Evolutionary conservation across 2,329 filamentous ascomycete species (phyloP).

Genomic region (Arthrinium phaeospermum): DNA sequence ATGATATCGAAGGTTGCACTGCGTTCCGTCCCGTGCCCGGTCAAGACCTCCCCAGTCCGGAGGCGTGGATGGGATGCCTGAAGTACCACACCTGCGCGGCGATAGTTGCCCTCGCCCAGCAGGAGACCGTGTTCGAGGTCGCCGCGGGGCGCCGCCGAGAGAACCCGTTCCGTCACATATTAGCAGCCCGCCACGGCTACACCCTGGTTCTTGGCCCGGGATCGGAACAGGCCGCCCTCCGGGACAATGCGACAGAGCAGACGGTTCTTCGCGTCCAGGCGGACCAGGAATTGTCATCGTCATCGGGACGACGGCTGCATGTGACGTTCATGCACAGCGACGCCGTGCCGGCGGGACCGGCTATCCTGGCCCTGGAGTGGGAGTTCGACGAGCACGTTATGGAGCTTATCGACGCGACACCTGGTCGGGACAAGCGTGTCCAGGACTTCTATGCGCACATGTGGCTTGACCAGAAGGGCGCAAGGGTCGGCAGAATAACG

Average conservation of each 20-base stretch:
- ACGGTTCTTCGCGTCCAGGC: not conserved
- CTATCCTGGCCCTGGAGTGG: conserved; percentile 79
- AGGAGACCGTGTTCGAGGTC: not conserved
- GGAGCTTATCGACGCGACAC: conserved; percentile 69
- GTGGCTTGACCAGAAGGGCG: conserved; percentile 77
- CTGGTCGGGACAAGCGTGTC: conserved; percentile 84
- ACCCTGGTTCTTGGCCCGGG: not conserved
- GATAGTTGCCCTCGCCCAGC: not conserved
- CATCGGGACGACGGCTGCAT: not conserved
- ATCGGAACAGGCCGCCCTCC: not conserved
- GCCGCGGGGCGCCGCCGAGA: not conserved
- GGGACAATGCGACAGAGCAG: not conserved
- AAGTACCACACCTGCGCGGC: not conserved
- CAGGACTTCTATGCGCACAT: conserved; percentile 95
- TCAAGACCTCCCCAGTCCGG: conserved; percentile 70
- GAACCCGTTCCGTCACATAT: not conserved
- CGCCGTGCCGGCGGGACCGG: conserved; percentile 32
- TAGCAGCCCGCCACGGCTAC: not conserved
- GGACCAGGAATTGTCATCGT: too few relatives aligned
- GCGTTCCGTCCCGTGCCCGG: conserved; percentile 66
- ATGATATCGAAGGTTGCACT: not conserved
- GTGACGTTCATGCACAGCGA: not conserved
- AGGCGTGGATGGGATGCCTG: not conserved
- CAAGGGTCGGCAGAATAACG: not conserved
- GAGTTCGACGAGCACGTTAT: conserved; percentile 97